These are phyloP conservation scores for Rhizopus delemar DNA, from an alignment of 371 early-diverging fungal species.

Conservation along the genomic window DNA sequence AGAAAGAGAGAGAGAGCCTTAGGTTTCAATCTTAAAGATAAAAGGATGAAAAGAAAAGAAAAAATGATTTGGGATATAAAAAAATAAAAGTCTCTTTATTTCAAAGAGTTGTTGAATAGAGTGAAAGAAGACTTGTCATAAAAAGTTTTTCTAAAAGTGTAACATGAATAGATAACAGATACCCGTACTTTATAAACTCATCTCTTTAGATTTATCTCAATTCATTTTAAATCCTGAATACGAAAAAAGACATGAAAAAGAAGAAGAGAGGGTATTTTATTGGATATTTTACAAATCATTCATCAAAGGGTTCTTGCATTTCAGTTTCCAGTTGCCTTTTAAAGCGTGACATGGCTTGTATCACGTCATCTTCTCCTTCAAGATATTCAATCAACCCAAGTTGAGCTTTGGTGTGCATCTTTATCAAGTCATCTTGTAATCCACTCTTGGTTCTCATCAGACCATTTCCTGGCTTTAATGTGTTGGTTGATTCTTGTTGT, in stretches of 20 bases:
- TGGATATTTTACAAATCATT: too few relatives aligned
- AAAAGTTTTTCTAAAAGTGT: too few relatives aligned
- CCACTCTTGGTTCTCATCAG: not conserved
- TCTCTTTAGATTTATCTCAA: too few relatives aligned
- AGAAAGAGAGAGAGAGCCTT: too few relatives aligned
- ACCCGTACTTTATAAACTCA: too few relatives aligned
- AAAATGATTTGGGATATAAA: slow-evolving; percentile 1
- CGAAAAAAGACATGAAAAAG: too few relatives aligned
- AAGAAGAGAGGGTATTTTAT: slow-evolving; percentile 5
- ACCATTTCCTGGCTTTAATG: not conserved
- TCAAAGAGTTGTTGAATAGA: too few relatives aligned
- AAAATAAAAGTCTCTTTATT: slow-evolving; percentile 12
- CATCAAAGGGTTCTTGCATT: slow-evolving; percentile 5
- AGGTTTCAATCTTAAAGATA: not conserved
- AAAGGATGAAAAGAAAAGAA: not conserved
- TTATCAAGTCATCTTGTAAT: slow-evolving; percentile 30
- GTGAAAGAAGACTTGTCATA: too few relatives aligned
- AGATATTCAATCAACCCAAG: slow-evolving; percentile 41
- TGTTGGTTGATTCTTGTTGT: slow-evolving; percentile 9
- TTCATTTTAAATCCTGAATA: too few relatives aligned
- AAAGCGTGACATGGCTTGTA: slow-evolving; percentile 35
- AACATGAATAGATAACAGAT: too few relatives aligned
- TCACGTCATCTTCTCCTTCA: slow-evolving; percentile 41
- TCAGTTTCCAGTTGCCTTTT: slow-evolving; percentile 39
- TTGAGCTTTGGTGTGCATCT: slow-evolving; percentile 40